Conservation (phyloP, 495 filamentous ascomycete species). For the Penicillium cataractarum region DNA sequence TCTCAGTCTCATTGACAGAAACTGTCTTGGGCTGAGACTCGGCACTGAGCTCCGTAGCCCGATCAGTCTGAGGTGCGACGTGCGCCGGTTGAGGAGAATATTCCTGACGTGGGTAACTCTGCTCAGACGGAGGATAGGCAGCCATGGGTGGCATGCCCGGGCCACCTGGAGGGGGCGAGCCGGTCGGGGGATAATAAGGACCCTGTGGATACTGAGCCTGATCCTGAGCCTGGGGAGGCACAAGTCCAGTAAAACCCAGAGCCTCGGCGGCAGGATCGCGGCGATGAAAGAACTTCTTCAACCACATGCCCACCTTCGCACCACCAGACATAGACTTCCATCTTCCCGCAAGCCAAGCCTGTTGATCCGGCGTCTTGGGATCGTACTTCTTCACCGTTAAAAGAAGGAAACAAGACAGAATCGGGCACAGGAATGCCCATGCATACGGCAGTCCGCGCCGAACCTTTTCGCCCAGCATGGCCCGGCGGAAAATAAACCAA, state of each 20-base stretch:
- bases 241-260: not conserved
- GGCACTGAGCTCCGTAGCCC: conserved; percentile 8
- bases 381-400: conserved; percentile 38
- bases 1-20: conserved; percentile 13
- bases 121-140: conserved; percentile 9
- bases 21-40: conserved; percentile 15
- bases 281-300: conserved; percentile 34
- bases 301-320: conserved; percentile 41
- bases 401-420: conserved; percentile 35
- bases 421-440: conserved; percentile 34
- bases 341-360: conserved; percentile 15
- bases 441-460: conserved; percentile 47
- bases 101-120: conserved; percentile 2
- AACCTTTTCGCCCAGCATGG: conserved; percentile 43
- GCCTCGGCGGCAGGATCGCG: conserved; percentile 16
- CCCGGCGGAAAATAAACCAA: conserved; percentile 47
- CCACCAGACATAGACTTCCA: conserved; percentile 40
- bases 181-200: conserved; percentile 10
- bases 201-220: conserved; percentile 3
- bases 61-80: not conserved
- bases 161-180: conserved; percentile 5
- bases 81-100: not conserved
- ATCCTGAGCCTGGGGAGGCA: conserved; percentile 2
- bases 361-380: conserved; percentile 35
- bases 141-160: conserved; percentile 12